Percentiles rank a stretch among this genome's conserved stretches.
These are phyloP conservation scores for Ophiostoma angusticollis DNA, from an alignment of 2,329 filamentous ascomycete genomes.

Conservation along the genomic window DNA sequence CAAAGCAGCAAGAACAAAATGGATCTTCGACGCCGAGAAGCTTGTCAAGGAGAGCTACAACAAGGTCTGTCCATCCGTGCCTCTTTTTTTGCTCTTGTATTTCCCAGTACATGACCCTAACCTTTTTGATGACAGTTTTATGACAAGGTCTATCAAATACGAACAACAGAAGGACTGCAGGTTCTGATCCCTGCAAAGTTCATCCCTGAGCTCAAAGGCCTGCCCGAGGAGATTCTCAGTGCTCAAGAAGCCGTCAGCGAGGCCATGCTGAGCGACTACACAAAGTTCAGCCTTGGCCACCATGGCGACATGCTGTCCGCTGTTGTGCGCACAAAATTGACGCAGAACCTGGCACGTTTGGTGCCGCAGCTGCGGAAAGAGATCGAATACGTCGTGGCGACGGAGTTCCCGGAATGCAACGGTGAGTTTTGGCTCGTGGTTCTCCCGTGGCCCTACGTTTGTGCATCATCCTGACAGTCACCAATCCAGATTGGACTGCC, in stretches of 20 bases:
- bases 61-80: constrained; percentile 23
- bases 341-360: constrained; percentile 33
- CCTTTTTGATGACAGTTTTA: constrained; percentile 25
- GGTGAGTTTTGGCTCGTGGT: constrained; percentile 16
- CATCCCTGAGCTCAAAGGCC: constrained; percentile 32
- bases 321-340: constrained; percentile 33
- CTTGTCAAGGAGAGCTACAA: constrained; percentile 35
- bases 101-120: too few relatives aligned
- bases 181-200: constrained; percentile 33
- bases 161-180: constrained; percentile 36
- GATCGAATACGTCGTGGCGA: constrained; percentile 31
- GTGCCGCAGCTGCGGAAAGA: constrained; percentile 34
- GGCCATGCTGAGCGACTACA: constrained; percentile 38
- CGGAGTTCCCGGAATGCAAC: constrained; percentile 35
- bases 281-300: constrained; percentile 33
- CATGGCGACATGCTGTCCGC: constrained; percentile 32
- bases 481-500: constrained; percentile 37
- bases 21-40: constrained; percentile 37
- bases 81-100: neutral
- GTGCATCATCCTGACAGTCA: too few relatives aligned
- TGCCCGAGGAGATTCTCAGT: constrained; percentile 36
- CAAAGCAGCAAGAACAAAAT: constrained; percentile 34
- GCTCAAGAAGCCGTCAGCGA: constrained; percentile 36
- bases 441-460: neutral
- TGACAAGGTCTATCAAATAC: constrained; percentile 37